A percentile compares a stretch with the other conserved stretches of the same genome.
Conservation (phyloP, 257 asterid species). For the Capsicum rhomboideum region DNA sequence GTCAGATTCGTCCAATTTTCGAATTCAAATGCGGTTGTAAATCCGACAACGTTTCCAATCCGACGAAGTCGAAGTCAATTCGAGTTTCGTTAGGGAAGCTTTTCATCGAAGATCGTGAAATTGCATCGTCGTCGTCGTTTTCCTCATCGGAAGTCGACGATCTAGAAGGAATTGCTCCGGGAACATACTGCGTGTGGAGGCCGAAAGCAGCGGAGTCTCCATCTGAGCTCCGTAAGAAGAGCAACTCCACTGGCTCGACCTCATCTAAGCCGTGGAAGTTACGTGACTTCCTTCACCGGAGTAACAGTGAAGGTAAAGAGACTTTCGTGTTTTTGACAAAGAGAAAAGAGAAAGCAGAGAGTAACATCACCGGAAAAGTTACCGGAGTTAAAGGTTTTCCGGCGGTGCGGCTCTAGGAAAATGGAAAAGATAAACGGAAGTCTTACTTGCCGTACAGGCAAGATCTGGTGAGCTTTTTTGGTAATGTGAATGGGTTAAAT, state of each 20-base stretch:
- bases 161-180: constrained; percentile 38
- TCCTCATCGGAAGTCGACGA: constrained; percentile 38
- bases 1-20: constrained; percentile 62
- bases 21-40: constrained; percentile 6
- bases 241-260: constrained; percentile 35
- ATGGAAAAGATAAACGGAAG: constrained; percentile 17
- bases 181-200: constrained; percentile 51
- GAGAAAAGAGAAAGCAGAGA: neutral
- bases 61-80: constrained; percentile 3
- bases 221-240: constrained; percentile 26
- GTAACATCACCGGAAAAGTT: neutral
- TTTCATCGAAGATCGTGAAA: constrained; percentile 35
- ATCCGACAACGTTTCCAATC: constrained; percentile 18
- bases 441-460: constrained; percentile 59
- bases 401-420: neutral
- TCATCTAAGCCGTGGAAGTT: constrained; percentile 42
- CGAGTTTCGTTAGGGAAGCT: constrained; percentile 44
- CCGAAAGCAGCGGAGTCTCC: constrained; percentile 24
- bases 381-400: neutral
- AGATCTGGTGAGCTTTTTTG: constrained; percentile 51
- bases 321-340: constrained; percentile 7
- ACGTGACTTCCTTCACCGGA: constrained; percentile 30
- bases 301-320: constrained; percentile 42
- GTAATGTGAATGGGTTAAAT: constrained; percentile 36
- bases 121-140: constrained; percentile 36